Percentiles rank a stretch among this genome's conserved stretches.
Conservation (phyloP, 2,329 filamentous ascomycete genomes). For the Annulohypoxylon truncatum region DNA sequence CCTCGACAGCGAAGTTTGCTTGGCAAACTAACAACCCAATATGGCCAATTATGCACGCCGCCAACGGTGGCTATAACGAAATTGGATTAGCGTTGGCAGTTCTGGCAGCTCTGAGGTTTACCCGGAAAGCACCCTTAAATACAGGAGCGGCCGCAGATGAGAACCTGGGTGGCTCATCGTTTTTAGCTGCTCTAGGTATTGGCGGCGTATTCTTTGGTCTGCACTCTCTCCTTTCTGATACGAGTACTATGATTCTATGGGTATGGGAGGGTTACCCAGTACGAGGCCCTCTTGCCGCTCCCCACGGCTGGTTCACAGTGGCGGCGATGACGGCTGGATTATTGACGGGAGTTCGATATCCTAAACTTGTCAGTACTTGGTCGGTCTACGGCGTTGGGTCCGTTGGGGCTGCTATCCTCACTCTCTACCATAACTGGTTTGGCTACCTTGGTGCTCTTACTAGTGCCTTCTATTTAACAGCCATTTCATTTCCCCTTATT, state of each 20-base stretch:
- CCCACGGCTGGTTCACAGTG: conserved; percentile 90
- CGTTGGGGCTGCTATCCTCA: conserved; percentile 81
- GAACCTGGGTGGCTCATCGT: conserved; percentile 70
- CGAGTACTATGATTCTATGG: conserved; percentile 99
- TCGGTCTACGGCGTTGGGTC: conserved; percentile 81
- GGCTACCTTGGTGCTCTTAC: conserved; percentile 88
- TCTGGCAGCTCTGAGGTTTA: conserved; percentile 80
- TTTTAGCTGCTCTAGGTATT: conserved; percentile 80
- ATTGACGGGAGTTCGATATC: conserved; percentile 78
- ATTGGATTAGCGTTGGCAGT: conserved; percentile 81
- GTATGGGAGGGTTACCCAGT: conserved; percentile 97
- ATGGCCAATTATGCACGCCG: conserved; percentile 92
- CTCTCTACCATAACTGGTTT: conserved; percentile 82
- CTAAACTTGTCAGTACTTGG: conserved; percentile 80
- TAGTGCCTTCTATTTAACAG: conserved; percentile 83
- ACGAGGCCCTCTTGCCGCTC: conserved; percentile 84
- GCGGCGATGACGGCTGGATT: conserved; percentile 88
- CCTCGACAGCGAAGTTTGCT: conserved; percentile 90
- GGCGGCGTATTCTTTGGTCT: conserved; percentile 88
- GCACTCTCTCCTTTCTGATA: conserved; percentile 94
- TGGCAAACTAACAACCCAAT: conserved; percentile 96
- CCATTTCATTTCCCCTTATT: conserved; percentile 79
- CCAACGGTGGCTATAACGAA: conserved; percentile 93
- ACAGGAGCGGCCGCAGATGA: conserved; percentile 51
- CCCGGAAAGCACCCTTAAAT: conserved; percentile 69